These are phyloP conservation scores for Phaeophleospora eucalypticola DNA, from an alignment of 2,329 filamentous ascomycete species.

Conservation along the genomic window DNA sequence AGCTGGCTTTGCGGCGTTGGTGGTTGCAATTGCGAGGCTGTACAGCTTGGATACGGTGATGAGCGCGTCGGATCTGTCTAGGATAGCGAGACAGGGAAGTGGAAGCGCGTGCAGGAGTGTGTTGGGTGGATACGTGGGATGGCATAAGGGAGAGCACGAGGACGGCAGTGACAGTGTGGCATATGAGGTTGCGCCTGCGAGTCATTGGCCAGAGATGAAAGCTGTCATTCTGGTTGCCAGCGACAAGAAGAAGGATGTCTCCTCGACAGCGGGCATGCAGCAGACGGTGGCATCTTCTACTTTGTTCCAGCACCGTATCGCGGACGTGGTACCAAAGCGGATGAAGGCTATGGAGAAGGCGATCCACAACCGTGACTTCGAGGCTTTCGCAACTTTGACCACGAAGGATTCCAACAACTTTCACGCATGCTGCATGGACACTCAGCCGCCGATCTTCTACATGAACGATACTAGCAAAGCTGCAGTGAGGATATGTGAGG, in stretches of 20 bases:
- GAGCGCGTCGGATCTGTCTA: slow-evolving; percentile 74
- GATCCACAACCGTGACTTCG: slow-evolving; percentile 74
- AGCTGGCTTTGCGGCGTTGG: slow-evolving; percentile 63
- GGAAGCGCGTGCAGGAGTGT: slow-evolving; percentile 90
- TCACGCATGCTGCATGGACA: slow-evolving; percentile 92
- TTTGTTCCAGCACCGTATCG: slow-evolving; percentile 75
- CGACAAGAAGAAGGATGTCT: slow-evolving; percentile 92
- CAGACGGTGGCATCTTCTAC: slow-evolving; percentile 86
- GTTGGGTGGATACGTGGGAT: slow-evolving; percentile 94
- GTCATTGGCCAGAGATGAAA: slow-evolving; percentile 94
- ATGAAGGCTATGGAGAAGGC: slow-evolving; percentile 85
- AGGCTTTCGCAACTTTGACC: slow-evolving; percentile 79
- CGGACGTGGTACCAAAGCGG: slow-evolving; percentile 71
- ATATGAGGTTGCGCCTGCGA: slow-evolving; percentile 79
- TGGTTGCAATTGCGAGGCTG: slow-evolving; percentile 85
- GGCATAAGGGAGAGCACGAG: slow-evolving; percentile 70
- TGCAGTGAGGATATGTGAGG: slow-evolving; percentile 82
- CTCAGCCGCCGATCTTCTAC: slow-evolving; percentile 96
- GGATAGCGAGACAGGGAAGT: slow-evolving; percentile 88
- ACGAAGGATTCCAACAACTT: slow-evolving; percentile 98
- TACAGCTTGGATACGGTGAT: slow-evolving; percentile 69
- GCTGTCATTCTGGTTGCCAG: slow-evolving; percentile 87
- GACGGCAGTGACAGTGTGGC: slow-evolving; percentile 87
- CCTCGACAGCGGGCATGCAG: slow-evolving; percentile 93
- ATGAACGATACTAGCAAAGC: slow-evolving; percentile 90